Evolutionary conservation across 441 rosid species (phyloP).

Genomic region (Adansonia madagascariensis): DNA sequence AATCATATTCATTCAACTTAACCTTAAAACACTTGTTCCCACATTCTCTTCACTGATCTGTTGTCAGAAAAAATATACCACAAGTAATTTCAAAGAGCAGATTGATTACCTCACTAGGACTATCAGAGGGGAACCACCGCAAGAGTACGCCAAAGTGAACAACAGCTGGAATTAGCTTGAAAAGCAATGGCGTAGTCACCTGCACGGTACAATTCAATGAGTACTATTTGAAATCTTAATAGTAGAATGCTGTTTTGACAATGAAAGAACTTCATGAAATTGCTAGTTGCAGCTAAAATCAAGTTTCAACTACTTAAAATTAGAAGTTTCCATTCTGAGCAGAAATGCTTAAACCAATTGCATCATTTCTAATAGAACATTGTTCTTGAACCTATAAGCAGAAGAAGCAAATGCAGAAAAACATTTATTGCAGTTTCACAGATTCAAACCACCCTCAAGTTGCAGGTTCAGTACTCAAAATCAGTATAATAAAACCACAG

Average conservation of each 20-base stretch:
- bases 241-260: background rate
- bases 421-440: background rate
- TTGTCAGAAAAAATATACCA: too few species aligned
- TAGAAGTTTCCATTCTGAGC: background rate
- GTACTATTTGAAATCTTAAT: background rate
- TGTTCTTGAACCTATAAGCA: background rate
- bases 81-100: background rate
- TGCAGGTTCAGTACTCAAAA: background rate
- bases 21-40: conserved; percentile 33
- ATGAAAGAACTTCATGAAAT: background rate
- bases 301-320: background rate
- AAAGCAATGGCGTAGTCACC: conserved; percentile 97
- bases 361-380: background rate
- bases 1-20: conserved; percentile 39
- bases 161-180: conserved; percentile 91
- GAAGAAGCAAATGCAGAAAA: background rate
- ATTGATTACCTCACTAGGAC: conserved; percentile 65
- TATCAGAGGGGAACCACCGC: conserved; percentile 87
- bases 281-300: background rate
- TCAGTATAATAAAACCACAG: background rate
- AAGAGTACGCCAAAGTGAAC: conserved; percentile 81
- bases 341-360: background rate
- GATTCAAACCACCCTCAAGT: background rate
- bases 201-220: conserved; percentile 29
- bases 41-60: background rate